These are phyloP conservation scores for Pythium myriotylum DNA, from an alignment of 352 stramenopile species.

Conservation along the genomic window DNA sequence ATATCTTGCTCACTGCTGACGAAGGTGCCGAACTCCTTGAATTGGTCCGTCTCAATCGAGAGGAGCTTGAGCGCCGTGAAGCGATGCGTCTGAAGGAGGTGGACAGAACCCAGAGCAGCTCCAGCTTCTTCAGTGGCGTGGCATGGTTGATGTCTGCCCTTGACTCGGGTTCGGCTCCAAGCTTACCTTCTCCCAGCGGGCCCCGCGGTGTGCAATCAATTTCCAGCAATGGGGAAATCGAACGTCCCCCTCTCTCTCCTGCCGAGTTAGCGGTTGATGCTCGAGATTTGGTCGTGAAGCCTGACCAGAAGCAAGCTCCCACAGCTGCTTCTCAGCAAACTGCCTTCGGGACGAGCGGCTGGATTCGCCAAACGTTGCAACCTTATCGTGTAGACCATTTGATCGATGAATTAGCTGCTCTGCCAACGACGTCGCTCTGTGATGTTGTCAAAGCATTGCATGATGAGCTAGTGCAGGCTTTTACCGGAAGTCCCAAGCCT, in stretches of 20 bases:
- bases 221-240: background rate
- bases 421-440: slow-evolving; percentile 45
- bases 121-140: slow-evolving; percentile 73
- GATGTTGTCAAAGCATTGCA: slow-evolving; percentile 61
- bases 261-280: slow-evolving; percentile 12
- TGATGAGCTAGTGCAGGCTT: slow-evolving; percentile 45
- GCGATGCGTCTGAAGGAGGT: slow-evolving; percentile 39
- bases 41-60: slow-evolving; percentile 60
- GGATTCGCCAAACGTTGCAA: slow-evolving; percentile 64
- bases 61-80: slow-evolving; percentile 52
- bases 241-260: background rate
- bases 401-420: slow-evolving; percentile 54
- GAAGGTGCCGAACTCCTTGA: slow-evolving; percentile 61
- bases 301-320: background rate
- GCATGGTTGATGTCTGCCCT: slow-evolving; percentile 74
- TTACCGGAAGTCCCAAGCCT: slow-evolving; percentile 28
- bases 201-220: slow-evolving; percentile 5
- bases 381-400: slow-evolving; percentile 70
- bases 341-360: slow-evolving; percentile 54
- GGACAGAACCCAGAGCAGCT: slow-evolving; percentile 21
- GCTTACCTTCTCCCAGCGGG: background rate
- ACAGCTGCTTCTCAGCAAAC: background rate
- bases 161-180: slow-evolving; percentile 33
- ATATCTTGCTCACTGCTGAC: slow-evolving; percentile 37
- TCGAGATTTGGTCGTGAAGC: slow-evolving; percentile 16